Percentiles rank a stretch among this genome's conserved stretches.
phyloP scores from a whole-genome alignment of 1,284 basidiomycete species.

The Flammula alnicola region DNA sequence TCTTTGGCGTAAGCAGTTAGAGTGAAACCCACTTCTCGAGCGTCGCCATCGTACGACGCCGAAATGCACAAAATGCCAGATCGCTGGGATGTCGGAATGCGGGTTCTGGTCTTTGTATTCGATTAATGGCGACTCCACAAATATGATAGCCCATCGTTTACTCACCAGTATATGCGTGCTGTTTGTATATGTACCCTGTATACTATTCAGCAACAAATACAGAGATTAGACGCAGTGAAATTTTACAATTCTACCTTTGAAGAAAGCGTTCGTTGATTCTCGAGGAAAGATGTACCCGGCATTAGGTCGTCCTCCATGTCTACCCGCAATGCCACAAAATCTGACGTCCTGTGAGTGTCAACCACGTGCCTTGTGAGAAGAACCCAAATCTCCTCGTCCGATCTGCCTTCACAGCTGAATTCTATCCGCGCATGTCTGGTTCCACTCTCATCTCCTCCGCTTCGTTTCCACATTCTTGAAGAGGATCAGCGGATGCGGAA shows the following conservation, averaged over 20 bases:
- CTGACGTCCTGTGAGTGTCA: slow-evolving; percentile 57
- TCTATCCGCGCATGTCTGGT: slow-evolving; percentile 42
- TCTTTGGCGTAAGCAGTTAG: slow-evolving; percentile 58
- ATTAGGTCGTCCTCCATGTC: slow-evolving; percentile 49
- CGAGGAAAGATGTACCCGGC: slow-evolving; percentile 24
- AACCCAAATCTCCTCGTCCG: slow-evolving; percentile 69
- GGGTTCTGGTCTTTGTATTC: slow-evolving; percentile 41
- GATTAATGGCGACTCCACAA: too few species aligned
- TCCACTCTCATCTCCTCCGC: slow-evolving; percentile 38
- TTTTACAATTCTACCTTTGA: slow-evolving; percentile 36
- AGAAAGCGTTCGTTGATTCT: slow-evolving; percentile 34
- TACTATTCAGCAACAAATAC: slow-evolving; percentile 3
- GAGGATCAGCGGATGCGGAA: neutral
- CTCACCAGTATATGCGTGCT: slow-evolving; percentile 75
- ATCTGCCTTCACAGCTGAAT: slow-evolving; percentile 28
- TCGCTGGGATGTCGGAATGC: slow-evolving; percentile 38
- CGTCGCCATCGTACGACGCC: slow-evolving; percentile 67
- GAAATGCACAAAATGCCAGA: slow-evolving; percentile 56
- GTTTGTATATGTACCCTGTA: slow-evolving; percentile 80
- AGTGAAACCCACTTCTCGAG: slow-evolving; percentile 66
- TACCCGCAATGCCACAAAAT: slow-evolving; percentile 78
- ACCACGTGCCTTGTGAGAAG: slow-evolving; percentile 79
- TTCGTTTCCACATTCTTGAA: slow-evolving; percentile 60
- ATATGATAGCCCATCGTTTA: too few species aligned
- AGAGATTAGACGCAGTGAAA: too few species aligned